Conservation (phyloP, 495 filamentous ascomycete species). For the Sabuloglossum arenarium region DNA sequence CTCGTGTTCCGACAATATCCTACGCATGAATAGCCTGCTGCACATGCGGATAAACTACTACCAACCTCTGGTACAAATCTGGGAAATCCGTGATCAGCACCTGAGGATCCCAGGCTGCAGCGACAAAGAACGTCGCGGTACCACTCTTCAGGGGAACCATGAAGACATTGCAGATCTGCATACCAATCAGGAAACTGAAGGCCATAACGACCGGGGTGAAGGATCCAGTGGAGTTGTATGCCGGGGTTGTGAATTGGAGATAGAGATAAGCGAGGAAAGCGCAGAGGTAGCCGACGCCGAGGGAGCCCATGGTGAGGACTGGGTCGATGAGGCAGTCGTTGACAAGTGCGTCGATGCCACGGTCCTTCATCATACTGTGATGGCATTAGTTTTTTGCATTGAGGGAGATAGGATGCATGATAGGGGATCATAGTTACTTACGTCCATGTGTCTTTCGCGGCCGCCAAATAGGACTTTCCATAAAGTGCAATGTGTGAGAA, state of each 20-base stretch:
- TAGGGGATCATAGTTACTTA: constrained; percentile 12
- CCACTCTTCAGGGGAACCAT: constrained; percentile 43
- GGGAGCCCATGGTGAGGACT: constrained; percentile 71
- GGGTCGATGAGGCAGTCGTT: constrained; percentile 84
- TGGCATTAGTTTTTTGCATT: background rate
- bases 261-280: constrained; percentile 70
- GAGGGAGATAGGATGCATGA: background rate
- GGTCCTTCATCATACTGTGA: constrained; percentile 59
- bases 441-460: constrained; percentile 75
- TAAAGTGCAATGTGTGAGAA: constrained; percentile 87
- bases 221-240: constrained; percentile 47
- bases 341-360: constrained; percentile 72
- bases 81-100: constrained; percentile 65
- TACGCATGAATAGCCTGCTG: constrained; percentile 47
- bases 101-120: constrained; percentile 74
- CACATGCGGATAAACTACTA: constrained; percentile 63
- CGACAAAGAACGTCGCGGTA: constrained; percentile 68
- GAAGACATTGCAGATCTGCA: constrained; percentile 78
- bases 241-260: constrained; percentile 54
- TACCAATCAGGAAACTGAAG: constrained; percentile 62
- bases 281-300: constrained; percentile 65
- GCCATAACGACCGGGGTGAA: constrained; percentile 66
- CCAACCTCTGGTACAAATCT: constrained; percentile 55
- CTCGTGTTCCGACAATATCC: no score
- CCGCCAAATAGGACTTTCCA: constrained; percentile 63